phyloP scores from a whole-genome alignment of 306 rosid species.

The Betula pendula region DNA sequence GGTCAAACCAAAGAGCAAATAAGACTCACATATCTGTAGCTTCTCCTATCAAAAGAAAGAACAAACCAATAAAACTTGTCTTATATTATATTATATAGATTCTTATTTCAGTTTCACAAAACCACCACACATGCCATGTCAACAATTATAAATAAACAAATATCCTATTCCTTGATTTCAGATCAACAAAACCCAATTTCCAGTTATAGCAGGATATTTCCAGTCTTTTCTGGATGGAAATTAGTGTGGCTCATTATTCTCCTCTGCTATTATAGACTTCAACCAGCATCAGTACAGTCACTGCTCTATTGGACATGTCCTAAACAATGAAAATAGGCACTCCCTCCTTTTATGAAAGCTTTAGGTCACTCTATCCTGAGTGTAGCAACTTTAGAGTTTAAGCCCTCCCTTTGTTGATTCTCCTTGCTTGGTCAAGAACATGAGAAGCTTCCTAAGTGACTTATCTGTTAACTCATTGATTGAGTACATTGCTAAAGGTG shows the following conservation, averaged over 20 bases:
- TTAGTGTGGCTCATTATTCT: not conserved
- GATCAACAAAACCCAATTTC: not conserved
- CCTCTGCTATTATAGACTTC: not conserved
- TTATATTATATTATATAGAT: not conserved
- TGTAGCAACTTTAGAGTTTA: slow-evolving; percentile 2
- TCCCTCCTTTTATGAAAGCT: not conserved
- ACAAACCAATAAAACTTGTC: not conserved
- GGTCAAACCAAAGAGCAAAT: not conserved
- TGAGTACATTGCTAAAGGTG: not conserved
- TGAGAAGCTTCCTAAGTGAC: not conserved
- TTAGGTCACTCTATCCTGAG: not conserved
- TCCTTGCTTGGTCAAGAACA: not conserved
- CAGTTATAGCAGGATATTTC: not conserved
- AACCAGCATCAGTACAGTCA: not conserved
- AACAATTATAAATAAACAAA: not conserved
- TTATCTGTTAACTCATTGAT: not conserved
- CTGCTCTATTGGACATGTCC: not conserved
- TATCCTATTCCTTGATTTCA: slow-evolving; percentile 16
- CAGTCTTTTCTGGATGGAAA: not conserved
- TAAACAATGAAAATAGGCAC: not conserved
- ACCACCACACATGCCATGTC: not conserved
- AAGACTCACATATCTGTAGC: not conserved
- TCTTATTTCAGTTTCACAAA: slow-evolving; percentile 1
- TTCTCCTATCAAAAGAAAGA: not conserved
- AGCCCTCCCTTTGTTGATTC: not conserved